Base-by-base conservation (phyloP, 1,139 yeast genomes). In the Blastobotrys arbuscula region DNA sequence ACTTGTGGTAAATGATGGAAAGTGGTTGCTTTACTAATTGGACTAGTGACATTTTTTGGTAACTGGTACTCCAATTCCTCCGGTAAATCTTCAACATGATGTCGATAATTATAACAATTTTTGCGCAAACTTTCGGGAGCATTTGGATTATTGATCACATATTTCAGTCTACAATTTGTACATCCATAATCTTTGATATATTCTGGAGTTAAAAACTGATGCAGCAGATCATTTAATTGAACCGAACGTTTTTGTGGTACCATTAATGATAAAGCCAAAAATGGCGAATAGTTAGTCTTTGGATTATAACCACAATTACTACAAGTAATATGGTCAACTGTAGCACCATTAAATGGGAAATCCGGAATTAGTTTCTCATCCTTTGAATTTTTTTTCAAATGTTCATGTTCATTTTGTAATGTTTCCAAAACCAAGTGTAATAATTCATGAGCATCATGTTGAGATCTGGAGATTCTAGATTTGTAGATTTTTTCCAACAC, bases 401-500 rank as follows among this genome's bases (percentile, higher is more conserved):
- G 68, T 12, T 71, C 62, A 56, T 78, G 75, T 62, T 90, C 97
- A 52, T 74, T 77, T 50, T 84, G 83, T 49, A 90, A 70, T 0
- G 94, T 83, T 60, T 90, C 96, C 41, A 89, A 70, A 34, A 90
- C 74, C 49, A 87, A 66, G 61, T 87, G 95, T 30, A 92, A 77
- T 53, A 92, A 73, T 61, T 92, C 98, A 58, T 92, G 97, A 0
- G 97, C 96, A 68, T 90, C 97, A 59, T 90, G 96, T 66, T 92
- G 98, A 39, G 79, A 78, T 31, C 89, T 71, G 1, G 95, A 82
- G 30, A 92, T 82, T 56, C 79, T 80, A 6, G 90, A 82, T 51
- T 81, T 77, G 68, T 83, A 85, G n/a, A 85, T 82, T n/a, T 67
- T 66, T 61, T 90, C 97, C 50, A 90, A 67, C 12, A 79, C 81